phyloP scores from a whole-genome alignment of 805 yeast genomes.

The Torulaspora microellipsoides region DNA sequence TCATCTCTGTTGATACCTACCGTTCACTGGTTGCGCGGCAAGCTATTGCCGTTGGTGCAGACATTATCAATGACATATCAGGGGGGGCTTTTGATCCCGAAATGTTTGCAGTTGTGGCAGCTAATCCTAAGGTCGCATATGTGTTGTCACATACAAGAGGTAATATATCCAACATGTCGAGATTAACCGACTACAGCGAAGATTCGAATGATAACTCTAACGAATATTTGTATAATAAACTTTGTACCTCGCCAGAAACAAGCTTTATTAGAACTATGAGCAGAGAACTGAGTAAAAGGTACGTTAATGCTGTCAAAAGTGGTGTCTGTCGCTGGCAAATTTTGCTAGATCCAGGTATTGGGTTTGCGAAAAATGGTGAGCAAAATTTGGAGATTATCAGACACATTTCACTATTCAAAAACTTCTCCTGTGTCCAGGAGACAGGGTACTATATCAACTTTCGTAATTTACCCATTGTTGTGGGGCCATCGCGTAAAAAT shows the following conservation, averaged over 20 bases:
- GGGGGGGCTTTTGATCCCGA: slow-evolving; percentile 67
- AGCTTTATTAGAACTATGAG: slow-evolving; percentile 54
- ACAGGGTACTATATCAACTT: slow-evolving; percentile 28
- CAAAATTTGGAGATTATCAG: slow-evolving; percentile 69
- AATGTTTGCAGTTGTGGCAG: slow-evolving; percentile 68
- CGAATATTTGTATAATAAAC: slow-evolving; percentile 19
- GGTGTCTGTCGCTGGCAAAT: slow-evolving; percentile 90
- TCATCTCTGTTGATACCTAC: slow-evolving; percentile 86
- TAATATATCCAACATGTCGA: slow-evolving; percentile 65
- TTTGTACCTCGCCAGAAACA: slow-evolving; percentile 20
- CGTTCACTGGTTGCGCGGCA: slow-evolving; percentile 67
- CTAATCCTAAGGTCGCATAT: slow-evolving; percentile 63
- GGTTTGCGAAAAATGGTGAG: slow-evolving; percentile 79
- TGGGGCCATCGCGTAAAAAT: slow-evolving; percentile 86
- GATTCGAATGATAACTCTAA: slow-evolving; percentile 20
- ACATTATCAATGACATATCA: slow-evolving; percentile 86
- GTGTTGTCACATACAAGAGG: slow-evolving; percentile 85
- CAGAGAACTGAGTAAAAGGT: slow-evolving; percentile 56
- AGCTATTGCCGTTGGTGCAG: slow-evolving; percentile 73
- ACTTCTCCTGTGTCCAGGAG: slow-evolving; percentile 38
- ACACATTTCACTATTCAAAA: slow-evolving; percentile 43
- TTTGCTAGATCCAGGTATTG: slow-evolving; percentile 90
- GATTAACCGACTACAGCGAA: slow-evolving; percentile 49
- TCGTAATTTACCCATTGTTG: slow-evolving; percentile 53
- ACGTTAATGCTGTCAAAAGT: slow-evolving; percentile 48